Conservation (phyloP, 345 rosid species). For the Heritiera littoralis region DNA sequence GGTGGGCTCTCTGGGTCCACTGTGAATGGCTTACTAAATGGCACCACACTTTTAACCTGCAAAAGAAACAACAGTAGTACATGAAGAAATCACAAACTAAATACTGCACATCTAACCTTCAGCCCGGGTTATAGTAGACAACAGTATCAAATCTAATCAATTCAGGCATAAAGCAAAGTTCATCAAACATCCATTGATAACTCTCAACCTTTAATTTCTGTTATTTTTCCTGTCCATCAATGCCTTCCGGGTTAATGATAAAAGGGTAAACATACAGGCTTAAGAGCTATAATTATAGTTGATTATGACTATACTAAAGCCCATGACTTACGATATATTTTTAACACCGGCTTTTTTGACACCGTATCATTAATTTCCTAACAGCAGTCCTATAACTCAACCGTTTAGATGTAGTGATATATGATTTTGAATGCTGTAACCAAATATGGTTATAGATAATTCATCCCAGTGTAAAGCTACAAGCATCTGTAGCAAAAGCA, state of each 20-base stretch:
- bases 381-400: neutral
- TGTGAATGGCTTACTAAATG: conserved; percentile 85
- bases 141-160: neutral
- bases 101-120: neutral
- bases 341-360: neutral
- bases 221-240: neutral
- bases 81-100: conserved; percentile 10
- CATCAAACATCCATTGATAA: conserved; percentile 3
- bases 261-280: neutral
- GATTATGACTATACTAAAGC: neutral
- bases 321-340: neutral
- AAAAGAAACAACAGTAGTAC: neutral
- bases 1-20: conserved; percentile 91
- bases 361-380: neutral
- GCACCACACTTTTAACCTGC: conserved; percentile 89
- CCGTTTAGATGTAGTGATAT: neutral
- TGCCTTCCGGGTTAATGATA: neutral
- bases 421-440: neutral
- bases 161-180: neutral
- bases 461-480: conserved; percentile 4
- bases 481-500: neutral
- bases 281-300: neutral
- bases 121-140: neutral
- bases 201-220: neutral
- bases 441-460: neutral